These are phyloP conservation scores for Daldinia bambusicola DNA, from an alignment of 495 filamentous ascomycete genomes.

Conservation along the genomic window DNA sequence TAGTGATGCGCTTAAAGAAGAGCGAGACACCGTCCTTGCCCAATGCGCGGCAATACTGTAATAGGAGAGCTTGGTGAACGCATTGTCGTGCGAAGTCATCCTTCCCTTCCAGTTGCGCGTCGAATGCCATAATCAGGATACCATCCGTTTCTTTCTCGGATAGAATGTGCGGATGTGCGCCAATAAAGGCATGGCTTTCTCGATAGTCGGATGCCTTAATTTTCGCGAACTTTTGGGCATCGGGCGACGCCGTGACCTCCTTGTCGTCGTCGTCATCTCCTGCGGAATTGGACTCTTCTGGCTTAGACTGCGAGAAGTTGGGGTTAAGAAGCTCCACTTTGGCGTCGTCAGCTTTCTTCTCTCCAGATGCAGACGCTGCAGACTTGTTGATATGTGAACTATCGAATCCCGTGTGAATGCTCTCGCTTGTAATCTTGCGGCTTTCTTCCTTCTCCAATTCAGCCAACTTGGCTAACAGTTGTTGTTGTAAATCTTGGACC, in stretches of 20 bases:
- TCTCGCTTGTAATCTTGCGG: slow-evolving; percentile 93
- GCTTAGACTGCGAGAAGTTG: slow-evolving; percentile 47
- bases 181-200: slow-evolving; percentile 77
- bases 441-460: slow-evolving; percentile 87
- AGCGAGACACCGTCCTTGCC: slow-evolving; percentile 87
- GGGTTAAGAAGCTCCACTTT: slow-evolving; percentile 88
- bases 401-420: slow-evolving; percentile 91
- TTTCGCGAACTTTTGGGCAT: slow-evolving; percentile 81
- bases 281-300: slow-evolving; percentile 44
- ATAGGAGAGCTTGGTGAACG: slow-evolving; percentile 90
- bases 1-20: slow-evolving; percentile 98
- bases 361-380: slow-evolving; percentile 51
- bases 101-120: slow-evolving; percentile 77
- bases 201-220: slow-evolving; percentile 82
- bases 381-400: slow-evolving; percentile 79
- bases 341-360: slow-evolving; percentile 54
- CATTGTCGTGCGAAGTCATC: slow-evolving; percentile 84
- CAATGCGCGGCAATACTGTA: slow-evolving; percentile 93
- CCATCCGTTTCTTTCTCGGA: slow-evolving; percentile 91
- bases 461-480: slow-evolving; percentile 75
- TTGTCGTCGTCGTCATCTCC: slow-evolving; percentile 72
- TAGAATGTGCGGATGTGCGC: slow-evolving; percentile 76
- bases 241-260: slow-evolving; percentile 74
- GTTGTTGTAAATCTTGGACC: slow-evolving; percentile 78
- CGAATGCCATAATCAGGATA: slow-evolving; percentile 89